Evolutionary conservation across 169 alveolate genomes (phyloP).

Genomic region (Babesia bovis): DNA sequence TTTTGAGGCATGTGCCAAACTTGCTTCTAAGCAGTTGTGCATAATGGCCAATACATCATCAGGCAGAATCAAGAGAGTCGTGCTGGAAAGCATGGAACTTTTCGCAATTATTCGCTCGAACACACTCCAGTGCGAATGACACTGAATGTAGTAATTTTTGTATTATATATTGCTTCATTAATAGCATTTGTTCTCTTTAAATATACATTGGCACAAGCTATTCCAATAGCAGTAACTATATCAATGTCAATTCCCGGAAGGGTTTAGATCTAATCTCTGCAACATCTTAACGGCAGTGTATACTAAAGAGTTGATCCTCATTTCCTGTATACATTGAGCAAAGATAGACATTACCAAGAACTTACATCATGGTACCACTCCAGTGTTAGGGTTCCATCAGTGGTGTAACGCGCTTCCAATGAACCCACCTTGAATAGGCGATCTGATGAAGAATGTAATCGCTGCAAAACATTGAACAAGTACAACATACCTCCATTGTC

Average conservation of each 20-base stretch:
- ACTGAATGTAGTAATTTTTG: background rate
- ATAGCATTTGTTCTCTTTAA: background rate
- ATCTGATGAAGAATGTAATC: background rate
- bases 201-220: too few relatives aligned
- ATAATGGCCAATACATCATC: slow-evolving; percentile 11
- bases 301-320: slow-evolving; percentile 4
- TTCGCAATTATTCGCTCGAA: slow-evolving; percentile 14
- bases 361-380: slow-evolving; percentile 25
- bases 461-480: background rate
- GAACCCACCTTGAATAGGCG: slow-evolving; percentile 16
- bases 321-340: slow-evolving; percentile 11
- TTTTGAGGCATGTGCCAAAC: slow-evolving; percentile 23
- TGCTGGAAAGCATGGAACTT: slow-evolving; percentile 29
- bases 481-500: slow-evolving; percentile 22
- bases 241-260: too few relatives aligned
- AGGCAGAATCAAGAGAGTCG: slow-evolving; percentile 10
- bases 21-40: slow-evolving; percentile 33
- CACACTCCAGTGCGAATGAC: background rate
- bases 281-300: slow-evolving; percentile 7
- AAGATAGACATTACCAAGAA: background rate
- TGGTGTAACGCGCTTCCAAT: slow-evolving; percentile 7
- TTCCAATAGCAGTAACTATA: too few relatives aligned
- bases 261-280: background rate
- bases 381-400: background rate
- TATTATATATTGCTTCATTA: background rate